Percentiles rank a stretch among this genome's conserved stretches.
These are phyloP conservation scores for Tulasnella sp. DNA, from an alignment of 768 basidiomycete species.

Conservation along the genomic window DNA sequence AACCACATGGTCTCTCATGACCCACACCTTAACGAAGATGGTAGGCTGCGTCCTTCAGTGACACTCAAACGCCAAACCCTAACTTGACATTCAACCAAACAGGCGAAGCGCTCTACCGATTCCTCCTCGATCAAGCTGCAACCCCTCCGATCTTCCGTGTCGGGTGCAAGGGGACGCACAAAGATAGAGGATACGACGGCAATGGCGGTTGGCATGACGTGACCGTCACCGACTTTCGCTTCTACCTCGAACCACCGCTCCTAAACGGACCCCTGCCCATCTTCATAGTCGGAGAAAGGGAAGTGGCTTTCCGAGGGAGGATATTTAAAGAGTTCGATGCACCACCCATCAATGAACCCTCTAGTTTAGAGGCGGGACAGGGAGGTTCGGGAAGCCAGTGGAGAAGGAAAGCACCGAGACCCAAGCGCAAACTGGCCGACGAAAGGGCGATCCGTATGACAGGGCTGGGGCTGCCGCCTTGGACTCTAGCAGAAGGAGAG, in stretches of 20 bases:
- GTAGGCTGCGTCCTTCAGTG: conserved; percentile 24
- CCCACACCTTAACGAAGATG: conserved; percentile 54
- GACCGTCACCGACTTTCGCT: conserved; percentile 57
- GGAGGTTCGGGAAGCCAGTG: conserved; percentile 19
- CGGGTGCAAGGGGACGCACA: conserved; percentile 45
- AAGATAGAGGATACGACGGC: background rate
- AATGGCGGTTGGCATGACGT: conserved; percentile 45
- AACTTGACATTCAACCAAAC: conserved; percentile 3
- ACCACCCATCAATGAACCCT: conserved; percentile 21
- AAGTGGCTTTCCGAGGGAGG: conserved; percentile 53
- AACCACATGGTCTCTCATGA: conserved; percentile 56
- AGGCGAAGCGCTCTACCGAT: conserved; percentile 68
- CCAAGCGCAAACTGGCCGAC: conserved; percentile 25
- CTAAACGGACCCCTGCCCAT: conserved; percentile 31
- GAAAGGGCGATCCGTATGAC: background rate
- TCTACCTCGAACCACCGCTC: conserved; percentile 45
- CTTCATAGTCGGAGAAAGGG: conserved; percentile 53
- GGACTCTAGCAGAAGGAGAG: conserved; percentile 26
- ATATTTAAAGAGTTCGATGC: conserved; percentile 49
- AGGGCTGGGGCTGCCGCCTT: conserved; percentile 37
- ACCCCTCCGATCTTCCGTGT: conserved; percentile 38
- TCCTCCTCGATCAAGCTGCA: conserved; percentile 48
- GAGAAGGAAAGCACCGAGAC: conserved; percentile 31
- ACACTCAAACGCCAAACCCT: conserved; percentile 6
- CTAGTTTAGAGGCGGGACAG: conserved; percentile 33